Percentiles rank a stretch among this genome's conserved stretches.
Evolutionary conservation across 2,329 filamentous ascomycete species (phyloP).

Genomic region (Penicillium brevicompactum): DNA sequence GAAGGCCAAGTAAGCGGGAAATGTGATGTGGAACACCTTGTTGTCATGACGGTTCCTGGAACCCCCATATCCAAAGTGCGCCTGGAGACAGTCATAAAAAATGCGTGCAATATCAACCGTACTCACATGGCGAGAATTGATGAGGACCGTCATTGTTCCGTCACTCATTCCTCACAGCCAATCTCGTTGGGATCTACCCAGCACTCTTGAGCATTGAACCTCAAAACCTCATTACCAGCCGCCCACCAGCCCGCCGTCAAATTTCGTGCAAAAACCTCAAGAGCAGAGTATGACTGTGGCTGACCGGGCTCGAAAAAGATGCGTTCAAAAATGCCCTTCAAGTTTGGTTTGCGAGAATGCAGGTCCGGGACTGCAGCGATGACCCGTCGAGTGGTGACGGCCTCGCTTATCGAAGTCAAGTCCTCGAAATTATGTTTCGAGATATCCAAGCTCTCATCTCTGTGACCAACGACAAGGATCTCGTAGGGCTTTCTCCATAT

Average conservation of each 20-base stretch:
- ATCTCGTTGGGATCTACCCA: conserved; percentile 41
- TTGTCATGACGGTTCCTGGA: no score
- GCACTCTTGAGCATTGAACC: conserved; percentile 58
- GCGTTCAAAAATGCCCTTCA: conserved; percentile 57
- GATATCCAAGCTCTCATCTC: conserved; percentile 10
- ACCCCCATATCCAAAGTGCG: no score
- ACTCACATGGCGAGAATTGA: background rate
- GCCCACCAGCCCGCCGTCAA: conserved; percentile 63
- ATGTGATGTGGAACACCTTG: no score
- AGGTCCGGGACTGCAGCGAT: conserved; percentile 63
- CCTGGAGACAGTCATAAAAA: no score
- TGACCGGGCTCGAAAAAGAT: conserved; percentile 38
- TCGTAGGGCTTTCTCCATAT: conserved; percentile 65
- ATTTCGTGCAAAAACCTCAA: conserved; percentile 64
- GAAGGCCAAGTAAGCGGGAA: no score
- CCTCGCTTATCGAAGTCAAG: conserved; percentile 14
- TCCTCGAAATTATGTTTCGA: background rate
- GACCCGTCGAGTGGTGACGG: conserved; percentile 48
- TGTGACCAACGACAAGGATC: conserved; percentile 52
- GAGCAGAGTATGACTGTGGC: conserved; percentile 45
- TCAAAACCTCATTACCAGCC: conserved; percentile 64
- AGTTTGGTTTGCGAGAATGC: conserved; percentile 66
- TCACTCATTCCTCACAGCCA: background rate
- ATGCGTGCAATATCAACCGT: no score
- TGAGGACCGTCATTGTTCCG: background rate